Base-by-base conservation (phyloP, 1,284 basidiomycete species). In the Rhodotorula sp. region DNA sequence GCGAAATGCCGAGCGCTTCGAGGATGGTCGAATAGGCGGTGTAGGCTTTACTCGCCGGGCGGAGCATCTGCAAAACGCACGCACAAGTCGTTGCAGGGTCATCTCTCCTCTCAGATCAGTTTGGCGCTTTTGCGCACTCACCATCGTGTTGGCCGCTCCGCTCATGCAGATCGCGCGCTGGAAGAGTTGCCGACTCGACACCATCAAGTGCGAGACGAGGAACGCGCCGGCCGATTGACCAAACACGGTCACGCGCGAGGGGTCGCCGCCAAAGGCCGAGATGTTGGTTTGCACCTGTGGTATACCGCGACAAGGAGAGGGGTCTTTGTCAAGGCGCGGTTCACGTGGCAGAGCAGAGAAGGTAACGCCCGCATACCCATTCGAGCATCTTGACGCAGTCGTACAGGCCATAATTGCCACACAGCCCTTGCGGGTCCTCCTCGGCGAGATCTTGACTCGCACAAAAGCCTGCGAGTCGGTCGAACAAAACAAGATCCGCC, bases 321-420 rank as follows among this genome's bases (percentile, higher is more conserved):
- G 38, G 38, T 43, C 38, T 12, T 43, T 43, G 34, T 34, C 34
- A 34, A 34, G 34, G 34, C 34, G 34, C 34, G 34, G 34, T 34
- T 34, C 34, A 34, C 34, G 34, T 34, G 28, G 28, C 28, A 28
- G 28, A 28, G 28, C 19, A 28, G n/a, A 26, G 15, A 50, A 45
- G 10, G 2, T 14, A 3, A 18, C 5, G 10, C 62, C 28, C 28
- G 3, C 28, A 15, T 26, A 71, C 72, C 74, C 72, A 76, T 60
- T 76, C 74, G 18, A 76, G 62, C 48, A 71, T 63, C 16, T 64
- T 54, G 15, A 76, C 57, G 23, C 43, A 55, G 64, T 76, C 74
- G 67, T 73, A 70, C 43, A 71, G 26, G 14, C 74, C 74, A 50
- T 74, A 76, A 55, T 76, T 76, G 21, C 74, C 74, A 19, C 62